phyloP scores from a whole-genome alignment of 306 rosid genomes.

The Dalbergia oliveri region DNA sequence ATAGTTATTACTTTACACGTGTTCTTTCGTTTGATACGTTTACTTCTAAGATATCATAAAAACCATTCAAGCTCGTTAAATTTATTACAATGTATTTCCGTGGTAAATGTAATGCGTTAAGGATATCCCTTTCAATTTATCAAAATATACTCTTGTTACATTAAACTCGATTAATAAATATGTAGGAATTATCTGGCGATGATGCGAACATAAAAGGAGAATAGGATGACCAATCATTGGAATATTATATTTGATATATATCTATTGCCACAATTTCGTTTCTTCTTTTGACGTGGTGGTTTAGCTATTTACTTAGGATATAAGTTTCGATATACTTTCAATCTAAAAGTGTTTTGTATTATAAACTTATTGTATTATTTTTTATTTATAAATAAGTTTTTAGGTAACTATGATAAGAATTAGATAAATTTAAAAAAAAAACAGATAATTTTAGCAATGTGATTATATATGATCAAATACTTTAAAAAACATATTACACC shows the following conservation, averaged over 20 bases:
- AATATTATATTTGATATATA: constrained; percentile 3
- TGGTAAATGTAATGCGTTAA: not conserved
- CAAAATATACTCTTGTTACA: not conserved
- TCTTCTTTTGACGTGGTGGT: constrained; percentile 1
- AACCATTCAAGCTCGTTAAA: not conserved
- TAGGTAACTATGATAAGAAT: too few species aligned
- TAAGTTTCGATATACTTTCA: too few species aligned
- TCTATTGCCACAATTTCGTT: not conserved
- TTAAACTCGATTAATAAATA: not conserved
- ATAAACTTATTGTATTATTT: too few species aligned
- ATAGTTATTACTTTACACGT: not conserved
- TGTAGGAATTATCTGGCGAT: not conserved
- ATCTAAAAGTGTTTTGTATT: too few species aligned
- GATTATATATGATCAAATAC: too few species aligned
- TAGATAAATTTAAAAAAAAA: too few species aligned
- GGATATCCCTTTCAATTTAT: not conserved
- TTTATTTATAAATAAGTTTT: too few species aligned
- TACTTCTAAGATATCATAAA: constrained; percentile 6
- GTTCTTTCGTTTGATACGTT: too few species aligned
- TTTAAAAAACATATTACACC: too few species aligned
- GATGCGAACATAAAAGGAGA: not conserved
- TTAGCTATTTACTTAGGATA: not conserved
- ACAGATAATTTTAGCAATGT: too few species aligned
- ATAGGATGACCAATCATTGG: not conserved
- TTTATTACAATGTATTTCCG: not conserved